These are phyloP conservation scores for Boletus subparvulus DNA, from an alignment of 768 basidiomycete genomes.

Conservation along the genomic window DNA sequence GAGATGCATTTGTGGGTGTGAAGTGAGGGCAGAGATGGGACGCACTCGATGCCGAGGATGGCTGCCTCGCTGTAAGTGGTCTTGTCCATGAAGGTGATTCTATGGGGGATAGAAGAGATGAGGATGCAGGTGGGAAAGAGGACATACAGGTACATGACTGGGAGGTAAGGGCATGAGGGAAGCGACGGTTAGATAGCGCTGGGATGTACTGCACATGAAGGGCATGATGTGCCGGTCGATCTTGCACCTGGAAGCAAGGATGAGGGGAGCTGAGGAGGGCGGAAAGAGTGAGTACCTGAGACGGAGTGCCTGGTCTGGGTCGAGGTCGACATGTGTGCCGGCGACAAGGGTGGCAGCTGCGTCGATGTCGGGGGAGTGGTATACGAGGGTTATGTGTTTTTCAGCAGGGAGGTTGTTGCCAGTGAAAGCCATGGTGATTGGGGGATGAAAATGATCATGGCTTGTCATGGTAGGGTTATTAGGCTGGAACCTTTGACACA, in stretches of 20 bases:
- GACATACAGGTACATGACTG: slow-evolving; percentile 68
- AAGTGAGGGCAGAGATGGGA: not conserved
- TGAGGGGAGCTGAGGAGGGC: not conserved
- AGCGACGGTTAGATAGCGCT: not conserved
- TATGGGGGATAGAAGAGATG: slow-evolving; percentile 23
- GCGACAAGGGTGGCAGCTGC: slow-evolving; percentile 53
- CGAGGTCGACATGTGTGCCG: slow-evolving; percentile 45
- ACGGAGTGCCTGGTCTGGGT: slow-evolving; percentile 47
- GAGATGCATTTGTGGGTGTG: slow-evolving; percentile 4
- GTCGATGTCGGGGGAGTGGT: slow-evolving; percentile 45
- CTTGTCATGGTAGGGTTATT: too few relatives aligned
- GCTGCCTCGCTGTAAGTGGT: slow-evolving; percentile 71
- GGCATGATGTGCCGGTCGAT: slow-evolving; percentile 78
- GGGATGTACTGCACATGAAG: slow-evolving; percentile 72
- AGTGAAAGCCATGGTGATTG: too few relatives aligned
- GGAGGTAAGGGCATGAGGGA: slow-evolving; percentile 8
- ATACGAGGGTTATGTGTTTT: not conserved
- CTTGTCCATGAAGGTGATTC: slow-evolving; percentile 80
- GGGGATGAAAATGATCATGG: too few relatives aligned
- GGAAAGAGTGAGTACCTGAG: slow-evolving; percentile 43
- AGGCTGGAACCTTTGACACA: too few relatives aligned
- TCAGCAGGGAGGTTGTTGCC: not conserved
- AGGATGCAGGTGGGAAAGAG: not conserved
- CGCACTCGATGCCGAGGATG: slow-evolving; percentile 66
- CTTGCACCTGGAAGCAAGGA: slow-evolving; percentile 50